Base-by-base conservation (phyloP, 495 filamentous ascomycete species). In the Penicillium verhagenii region DNA sequence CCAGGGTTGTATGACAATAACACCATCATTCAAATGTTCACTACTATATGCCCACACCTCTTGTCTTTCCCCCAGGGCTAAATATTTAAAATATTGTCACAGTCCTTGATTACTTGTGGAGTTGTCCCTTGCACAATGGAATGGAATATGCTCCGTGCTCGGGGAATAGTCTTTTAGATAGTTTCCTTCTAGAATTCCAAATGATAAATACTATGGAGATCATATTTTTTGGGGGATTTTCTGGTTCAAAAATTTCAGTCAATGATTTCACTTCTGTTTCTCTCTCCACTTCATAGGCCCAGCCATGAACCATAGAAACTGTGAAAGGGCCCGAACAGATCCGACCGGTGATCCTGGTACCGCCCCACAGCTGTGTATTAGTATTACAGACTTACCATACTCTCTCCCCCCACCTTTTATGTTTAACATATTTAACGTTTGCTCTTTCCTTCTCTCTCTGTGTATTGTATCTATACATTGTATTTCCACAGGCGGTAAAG, bases 181-280 rank as follows among this genome's bases (percentile, higher is more conserved):
- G 28, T 31, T 8, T 31, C 28, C 28, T 57, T 49, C 19, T 48
- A 47, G 50, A 50, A 56, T 18, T 35, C 52, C 40, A 72, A 26
- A 33, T 72, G 54, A 5, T 61, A 53, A 65, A 19, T 19, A n/a
- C 37, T n/a, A 39, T n/a, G n/a, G n/a, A n/a, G n/a, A n/a, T n/a
- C n/a, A n/a, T n/a, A n/a, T n/a, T n/a, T n/a, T n/a, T n/a, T n/a
- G n/a, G n/a, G n/a, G n/a, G n/a, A n/a, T n/a, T n/a, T n/a, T n/a
- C n/a, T n/a, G n/a, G n/a, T n/a, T n/a, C n/a, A 9, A 33, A 11
- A 33, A 19, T 35, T 35, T 40, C 43, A 61, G 58, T 60, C 63
- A 44, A 66, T 66, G 57, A 66, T 63, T 57, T 60, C 57, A 65
- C 53, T 29, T 24, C 5, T 11, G 63, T 63, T 57, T 60, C 57